Percentiles rank a stretch among this genome's conserved stretches.
Evolutionary conservation across 2,329 filamentous ascomycete species (phyloP).

Genomic region (Lasiodiplodia gonubiensis): DNA sequence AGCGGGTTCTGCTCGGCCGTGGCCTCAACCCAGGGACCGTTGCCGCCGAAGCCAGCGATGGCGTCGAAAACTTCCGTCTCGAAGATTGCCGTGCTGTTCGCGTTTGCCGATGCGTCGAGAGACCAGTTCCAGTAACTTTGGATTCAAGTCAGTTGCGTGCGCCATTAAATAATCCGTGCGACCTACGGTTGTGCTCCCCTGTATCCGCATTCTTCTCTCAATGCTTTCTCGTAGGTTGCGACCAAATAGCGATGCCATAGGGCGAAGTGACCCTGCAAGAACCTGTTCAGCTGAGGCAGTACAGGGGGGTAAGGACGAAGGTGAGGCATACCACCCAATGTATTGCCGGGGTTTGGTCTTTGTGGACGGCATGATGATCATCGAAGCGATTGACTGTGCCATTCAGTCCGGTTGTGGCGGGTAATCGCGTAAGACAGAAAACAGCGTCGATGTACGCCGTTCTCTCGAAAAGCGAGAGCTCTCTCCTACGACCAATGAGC

Average conservation of each 20-base stretch:
- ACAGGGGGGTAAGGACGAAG: too few relatives aligned
- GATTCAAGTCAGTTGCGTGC: not conserved
- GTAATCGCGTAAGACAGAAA: slow-evolving; percentile 34
- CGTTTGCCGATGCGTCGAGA: not conserved
- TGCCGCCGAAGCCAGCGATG: slow-evolving; percentile 43
- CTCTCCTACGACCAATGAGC: slow-evolving; percentile 31
- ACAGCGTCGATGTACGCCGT: slow-evolving; percentile 38
- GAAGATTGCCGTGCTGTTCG: slow-evolving; percentile 56
- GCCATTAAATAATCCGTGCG: slow-evolving; percentile 31
- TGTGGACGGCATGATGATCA: slow-evolving; percentile 37
- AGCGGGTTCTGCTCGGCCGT: slow-evolving; percentile 36
- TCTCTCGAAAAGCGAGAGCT: slow-evolving; percentile 32
- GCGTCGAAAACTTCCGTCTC: slow-evolving; percentile 43
- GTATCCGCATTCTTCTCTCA: slow-evolving; percentile 52
- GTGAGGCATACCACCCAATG: slow-evolving; percentile 35
- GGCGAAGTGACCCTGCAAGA: slow-evolving; percentile 40
- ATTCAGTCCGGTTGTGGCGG: slow-evolving; percentile 32
- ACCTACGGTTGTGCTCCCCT: slow-evolving; percentile 54
- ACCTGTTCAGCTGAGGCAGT: not conserved
- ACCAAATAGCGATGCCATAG: slow-evolving; percentile 52
- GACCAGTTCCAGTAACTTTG: slow-evolving; percentile 25
- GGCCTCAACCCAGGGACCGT: slow-evolving; percentile 39
- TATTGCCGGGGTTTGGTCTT: slow-evolving; percentile 34
- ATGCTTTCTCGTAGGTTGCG: slow-evolving; percentile 50
- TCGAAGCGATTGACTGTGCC: slow-evolving; percentile 36